phyloP scores from a whole-genome alignment of 2,329 filamentous ascomycete species.

The Domatiomyces catenatus region DNA sequence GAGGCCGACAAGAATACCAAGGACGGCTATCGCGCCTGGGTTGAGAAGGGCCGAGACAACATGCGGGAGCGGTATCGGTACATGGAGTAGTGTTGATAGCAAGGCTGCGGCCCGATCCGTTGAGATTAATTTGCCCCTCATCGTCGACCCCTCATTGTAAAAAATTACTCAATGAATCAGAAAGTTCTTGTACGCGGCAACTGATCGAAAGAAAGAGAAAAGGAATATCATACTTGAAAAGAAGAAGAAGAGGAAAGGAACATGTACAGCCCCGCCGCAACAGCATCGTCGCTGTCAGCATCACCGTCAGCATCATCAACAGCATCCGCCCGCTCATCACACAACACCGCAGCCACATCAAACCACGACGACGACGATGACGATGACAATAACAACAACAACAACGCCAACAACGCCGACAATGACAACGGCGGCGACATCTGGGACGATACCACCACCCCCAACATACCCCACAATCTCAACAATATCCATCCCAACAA shows the following conservation, averaged over 20 bases:
- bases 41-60: conserved; percentile 32
- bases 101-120: too few relatives aligned
- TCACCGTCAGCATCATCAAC: background rate
- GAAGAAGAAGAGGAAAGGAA: background rate
- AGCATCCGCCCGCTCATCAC: background rate
- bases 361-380: background rate
- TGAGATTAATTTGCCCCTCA: too few relatives aligned
- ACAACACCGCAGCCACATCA: background rate
- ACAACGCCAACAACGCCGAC: background rate
- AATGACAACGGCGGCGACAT: conserved; percentile 9
- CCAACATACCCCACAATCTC: conserved; percentile 3
- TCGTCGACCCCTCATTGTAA: too few relatives aligned
- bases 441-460: conserved; percentile 5
- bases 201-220: too few relatives aligned
- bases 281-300: background rate
- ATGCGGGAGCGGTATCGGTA: conserved; percentile 34
- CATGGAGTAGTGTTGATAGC: conserved; percentile 18
- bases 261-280: background rate
- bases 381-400: background rate
- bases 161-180: too few relatives aligned
- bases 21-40: conserved; percentile 31
- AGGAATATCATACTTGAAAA: background rate
- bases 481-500: too few relatives aligned
- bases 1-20: conserved; percentile 35
- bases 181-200: too few relatives aligned